Evolutionary conservation across 2,329 filamentous ascomycete genomes (phyloP), one percentile per base, ranked within the genome.

Genomic region (Cercospora canescens): DNA sequence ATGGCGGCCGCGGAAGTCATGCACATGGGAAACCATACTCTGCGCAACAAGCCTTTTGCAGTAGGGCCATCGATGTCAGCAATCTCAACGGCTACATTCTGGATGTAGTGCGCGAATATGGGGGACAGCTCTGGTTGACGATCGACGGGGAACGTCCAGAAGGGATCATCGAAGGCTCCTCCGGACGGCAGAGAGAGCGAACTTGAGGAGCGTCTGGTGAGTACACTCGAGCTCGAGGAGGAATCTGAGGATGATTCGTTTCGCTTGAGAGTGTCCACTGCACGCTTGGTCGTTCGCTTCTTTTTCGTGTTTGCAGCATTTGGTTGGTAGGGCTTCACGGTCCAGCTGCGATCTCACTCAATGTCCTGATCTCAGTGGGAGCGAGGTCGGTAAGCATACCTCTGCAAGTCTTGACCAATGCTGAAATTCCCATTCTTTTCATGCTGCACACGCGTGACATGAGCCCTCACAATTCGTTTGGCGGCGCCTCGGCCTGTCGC

Each of bases 1-100:
- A 81, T 79, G 18, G 79, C 69, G 1, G 76, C 71, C 0, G 74
- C 74, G 28, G 78, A 76, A 18, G 73, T 76, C 72, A 81, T 68
- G 67, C 67, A 68, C 24, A 81, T 72, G 8, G 80, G 79, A 56
- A 81, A 79, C 76, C 79, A 81, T 21, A 69, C 59, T 14, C 74
- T 73, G 50, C 78, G 74, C 8, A 81, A 69, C 5, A 80, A 73
- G 24, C 75, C 76, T 18, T 72, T 72, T 24, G 76, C 73, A 1
- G 71, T 69, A 0, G 74, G 76, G 12, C 74, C 75, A 56, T 81
- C 79, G 18, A 81, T 71, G 55, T 81, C 79, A 16, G 79, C 77
- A 37, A 81, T 80, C 39, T 80, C 76, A n/a, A 80, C 76, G 3
- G 79, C 79, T 56, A 81, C 76, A 55, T 76, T 71, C 56, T 68